phyloP scores from a whole-genome alignment of 164 flowering plant genomes.

The Dillenia turbinata region DNA sequence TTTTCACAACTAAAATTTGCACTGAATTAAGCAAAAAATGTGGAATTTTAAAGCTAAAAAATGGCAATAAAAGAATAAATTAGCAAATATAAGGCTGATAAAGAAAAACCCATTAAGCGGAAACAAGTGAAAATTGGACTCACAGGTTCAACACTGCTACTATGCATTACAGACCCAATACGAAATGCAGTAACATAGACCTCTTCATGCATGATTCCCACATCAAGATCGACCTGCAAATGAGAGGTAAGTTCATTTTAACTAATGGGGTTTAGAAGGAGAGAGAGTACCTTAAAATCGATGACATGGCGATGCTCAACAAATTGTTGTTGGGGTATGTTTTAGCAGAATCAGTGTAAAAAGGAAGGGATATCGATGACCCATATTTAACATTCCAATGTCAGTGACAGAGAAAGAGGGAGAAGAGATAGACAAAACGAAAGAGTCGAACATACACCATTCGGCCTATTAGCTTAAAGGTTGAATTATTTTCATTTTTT shows the following conservation, averaged over 20 bases:
- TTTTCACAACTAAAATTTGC: too few species aligned
- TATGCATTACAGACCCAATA: slow-evolving; percentile 75
- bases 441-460: too few species aligned
- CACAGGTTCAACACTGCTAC: slow-evolving; percentile 68
- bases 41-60: too few species aligned
- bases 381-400: too few species aligned
- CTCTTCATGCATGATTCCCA: slow-evolving; percentile 72
- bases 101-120: too few species aligned
- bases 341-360: slow-evolving; percentile 44
- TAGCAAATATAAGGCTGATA: too few species aligned
- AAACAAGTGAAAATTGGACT: slow-evolving; percentile 11
- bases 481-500: too few species aligned
- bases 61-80: too few species aligned
- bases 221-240: slow-evolving; percentile 65
- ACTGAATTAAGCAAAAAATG: too few species aligned
- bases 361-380: neutral
- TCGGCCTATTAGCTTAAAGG: too few species aligned
- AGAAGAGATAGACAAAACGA: too few species aligned
- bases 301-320: slow-evolving; percentile 66
- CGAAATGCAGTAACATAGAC: slow-evolving; percentile 53
- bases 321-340: slow-evolving; percentile 47
- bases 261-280: neutral
- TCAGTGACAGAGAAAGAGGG: too few species aligned
- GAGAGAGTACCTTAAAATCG: slow-evolving; percentile 55
- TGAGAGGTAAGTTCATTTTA: neutral